Percentiles rank a stretch among this genome's conserved stretches.
These are phyloP conservation scores for Lentinula novae-zelandiae DNA, from an alignment of 1,284 basidiomycete genomes.

Conservation along the genomic window DNA sequence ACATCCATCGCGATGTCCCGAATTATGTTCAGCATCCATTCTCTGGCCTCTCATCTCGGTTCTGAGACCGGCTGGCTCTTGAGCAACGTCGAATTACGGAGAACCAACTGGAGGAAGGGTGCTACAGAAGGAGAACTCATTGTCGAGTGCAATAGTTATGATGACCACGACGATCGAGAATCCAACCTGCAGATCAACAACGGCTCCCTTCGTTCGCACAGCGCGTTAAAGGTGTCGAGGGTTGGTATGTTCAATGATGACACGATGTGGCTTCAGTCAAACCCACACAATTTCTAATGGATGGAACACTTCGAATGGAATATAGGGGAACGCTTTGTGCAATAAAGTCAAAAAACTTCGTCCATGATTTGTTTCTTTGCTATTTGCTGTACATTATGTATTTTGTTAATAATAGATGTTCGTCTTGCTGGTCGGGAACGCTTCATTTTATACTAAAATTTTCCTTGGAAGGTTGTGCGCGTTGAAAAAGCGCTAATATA, in stretches of 20 bases:
- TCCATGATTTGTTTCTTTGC: too few species aligned
- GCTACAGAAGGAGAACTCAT: conserved; percentile 35
- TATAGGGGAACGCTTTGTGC: too few species aligned
- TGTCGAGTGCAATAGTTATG: conserved; percentile 27
- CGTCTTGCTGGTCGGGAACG: too few species aligned
- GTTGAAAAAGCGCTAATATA: too few species aligned
- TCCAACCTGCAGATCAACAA: not conserved
- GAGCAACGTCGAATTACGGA: conserved; percentile 35
- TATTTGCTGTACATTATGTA: too few species aligned
- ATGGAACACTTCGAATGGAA: too few species aligned
- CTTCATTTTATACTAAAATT: too few species aligned
- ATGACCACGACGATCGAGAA: conserved; percentile 1
- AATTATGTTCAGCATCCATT: conserved; percentile 31
- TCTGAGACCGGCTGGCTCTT: conserved; percentile 36
- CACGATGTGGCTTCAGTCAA: not conserved
- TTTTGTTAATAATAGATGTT: too few species aligned
- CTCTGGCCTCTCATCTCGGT: conserved; percentile 32
- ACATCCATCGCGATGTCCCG: conserved; percentile 30
- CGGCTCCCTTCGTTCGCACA: not conserved
- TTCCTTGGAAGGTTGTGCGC: too few species aligned
- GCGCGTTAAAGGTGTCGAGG: conserved; percentile 3
- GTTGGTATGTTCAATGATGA: conserved; percentile 10
- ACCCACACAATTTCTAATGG: not conserved
- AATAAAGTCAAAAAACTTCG: too few species aligned
- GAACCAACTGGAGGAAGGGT: conserved; percentile 34